Evolutionary conservation across 108 stramenopile genomes (phyloP).

Genomic region (Stephanodiscus minutulus): DNA sequence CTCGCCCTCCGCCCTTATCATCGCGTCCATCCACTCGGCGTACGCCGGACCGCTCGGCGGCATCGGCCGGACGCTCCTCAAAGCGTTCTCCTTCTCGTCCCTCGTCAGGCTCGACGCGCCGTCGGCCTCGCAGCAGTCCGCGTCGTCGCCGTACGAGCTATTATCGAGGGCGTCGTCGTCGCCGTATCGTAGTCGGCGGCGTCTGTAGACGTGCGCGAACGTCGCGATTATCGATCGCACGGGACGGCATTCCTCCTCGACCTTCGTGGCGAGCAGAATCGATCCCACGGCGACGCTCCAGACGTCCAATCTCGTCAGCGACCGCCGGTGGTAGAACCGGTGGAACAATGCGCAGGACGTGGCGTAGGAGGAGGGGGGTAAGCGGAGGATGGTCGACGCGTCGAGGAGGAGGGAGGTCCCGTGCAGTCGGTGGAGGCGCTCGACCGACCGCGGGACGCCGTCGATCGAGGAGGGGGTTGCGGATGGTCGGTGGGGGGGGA

Average conservation of each 20-base stretch:
- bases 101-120: constrained; percentile 22
- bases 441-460: constrained; percentile 48
- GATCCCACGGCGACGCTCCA: constrained; percentile 78
- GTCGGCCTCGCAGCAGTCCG: no score
- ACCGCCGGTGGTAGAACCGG: constrained; percentile 66
- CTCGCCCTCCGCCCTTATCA: constrained; percentile 58
- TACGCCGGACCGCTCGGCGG: constrained; percentile 60
- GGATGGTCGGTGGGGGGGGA: constrained; percentile 5
- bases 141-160: constrained; percentile 23
- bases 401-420: constrained; percentile 68
- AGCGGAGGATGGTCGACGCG: constrained; percentile 36
- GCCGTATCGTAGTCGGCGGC: constrained; percentile 48
- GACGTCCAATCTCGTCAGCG: constrained; percentile 56
- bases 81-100: constrained; percentile 48
- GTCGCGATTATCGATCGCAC: constrained; percentile 56
- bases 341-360: constrained; percentile 68
- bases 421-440: constrained; percentile 78
- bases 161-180: constrained; percentile 20
- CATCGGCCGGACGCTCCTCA: constrained; percentile 50
- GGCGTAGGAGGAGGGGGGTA: constrained; percentile 45
- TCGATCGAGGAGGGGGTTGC: constrained; percentile 39
- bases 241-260: constrained; percentile 66
- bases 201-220: constrained; percentile 67
- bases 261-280: constrained; percentile 65
- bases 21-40: constrained; percentile 61